phyloP scores from a whole-genome alignment of 176 grass and related monocot genomes.

The Musa beccarii region DNA sequence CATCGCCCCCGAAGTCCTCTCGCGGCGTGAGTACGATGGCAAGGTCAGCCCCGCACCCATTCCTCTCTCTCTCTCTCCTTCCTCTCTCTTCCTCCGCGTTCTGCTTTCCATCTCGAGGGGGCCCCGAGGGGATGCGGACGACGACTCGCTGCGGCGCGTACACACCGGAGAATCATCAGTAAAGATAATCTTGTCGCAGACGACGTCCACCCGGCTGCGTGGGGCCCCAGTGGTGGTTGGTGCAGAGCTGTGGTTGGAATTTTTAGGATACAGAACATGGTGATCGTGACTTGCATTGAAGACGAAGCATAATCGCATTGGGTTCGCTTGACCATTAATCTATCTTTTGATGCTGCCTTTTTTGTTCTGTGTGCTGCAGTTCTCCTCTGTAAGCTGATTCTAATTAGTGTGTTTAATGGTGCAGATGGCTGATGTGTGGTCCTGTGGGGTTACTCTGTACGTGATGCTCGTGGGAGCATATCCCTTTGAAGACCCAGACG shows the following conservation, averaged over 20 bases:
- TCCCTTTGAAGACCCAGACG: slow-evolving; percentile 8
- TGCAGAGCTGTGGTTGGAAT: background rate
- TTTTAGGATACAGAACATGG: background rate
- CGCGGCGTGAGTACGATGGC: slow-evolving; percentile 8
- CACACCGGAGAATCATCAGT: background rate
- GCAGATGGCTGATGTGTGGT: slow-evolving; percentile 12
- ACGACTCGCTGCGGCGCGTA: background rate
- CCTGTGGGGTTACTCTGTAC: slow-evolving; percentile 10
- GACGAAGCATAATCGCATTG: background rate
- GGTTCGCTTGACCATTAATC: background rate
- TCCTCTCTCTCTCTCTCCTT: too few relatives aligned
- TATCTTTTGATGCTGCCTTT: background rate
- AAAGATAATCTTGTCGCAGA: background rate
- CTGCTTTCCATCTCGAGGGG: background rate
- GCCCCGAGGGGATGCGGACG: background rate
- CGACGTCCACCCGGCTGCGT: background rate
- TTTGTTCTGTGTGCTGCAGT: too few relatives aligned
- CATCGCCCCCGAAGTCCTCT: slow-evolving; percentile 9
- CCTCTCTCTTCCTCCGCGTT: background rate
- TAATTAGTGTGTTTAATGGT: background rate
- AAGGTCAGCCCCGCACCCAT: background rate
- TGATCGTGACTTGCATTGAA: background rate
- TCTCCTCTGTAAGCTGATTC: too few relatives aligned
- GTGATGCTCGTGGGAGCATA: slow-evolving; percentile 13
- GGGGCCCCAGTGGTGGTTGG: background rate